Evolutionary conservation across 2,329 filamentous ascomycete species (phyloP).

Genomic region (Aureobasidium sp.): DNA sequence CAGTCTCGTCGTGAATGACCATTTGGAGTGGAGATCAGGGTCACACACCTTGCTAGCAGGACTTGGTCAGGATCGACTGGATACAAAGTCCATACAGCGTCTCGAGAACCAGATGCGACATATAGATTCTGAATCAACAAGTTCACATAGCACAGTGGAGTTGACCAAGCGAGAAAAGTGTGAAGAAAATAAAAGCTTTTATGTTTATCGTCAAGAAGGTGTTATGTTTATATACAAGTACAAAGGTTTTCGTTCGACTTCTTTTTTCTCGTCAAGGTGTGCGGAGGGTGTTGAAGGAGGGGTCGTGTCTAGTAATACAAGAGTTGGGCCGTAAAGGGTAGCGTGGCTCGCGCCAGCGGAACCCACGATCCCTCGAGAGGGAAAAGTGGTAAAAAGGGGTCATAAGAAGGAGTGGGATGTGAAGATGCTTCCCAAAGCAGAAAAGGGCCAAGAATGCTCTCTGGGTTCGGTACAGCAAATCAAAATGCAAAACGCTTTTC

Average conservation of each 20-base stretch:
- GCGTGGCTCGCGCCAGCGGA: conserved; percentile 2
- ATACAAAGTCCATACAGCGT: neutral
- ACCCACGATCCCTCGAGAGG: neutral
- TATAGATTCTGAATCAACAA: neutral
- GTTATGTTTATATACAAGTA: conserved; percentile 12
- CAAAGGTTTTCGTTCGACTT: conserved; percentile 8
- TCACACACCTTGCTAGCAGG: neutral
- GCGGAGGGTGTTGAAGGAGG: neutral
- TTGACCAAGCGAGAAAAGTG: neutral
- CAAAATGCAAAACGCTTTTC: conserved; percentile 10
- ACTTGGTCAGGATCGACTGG: neutral
- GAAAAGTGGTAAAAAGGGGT: neutral
- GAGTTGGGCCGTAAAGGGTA: neutral
- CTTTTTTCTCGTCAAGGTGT: conserved; percentile 8
- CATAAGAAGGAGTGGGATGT: conserved; percentile 4
- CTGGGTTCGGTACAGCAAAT: neutral
- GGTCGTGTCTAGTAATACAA: conserved; percentile 14
- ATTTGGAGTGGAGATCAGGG: neutral
- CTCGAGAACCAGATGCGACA: neutral
- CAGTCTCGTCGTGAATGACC: neutral
- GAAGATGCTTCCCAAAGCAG: neutral
- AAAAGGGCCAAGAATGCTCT: neutral
- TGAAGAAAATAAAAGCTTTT: neutral
- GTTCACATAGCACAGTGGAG: neutral
- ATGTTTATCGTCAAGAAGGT: conserved; percentile 7